Evolutionary conservation across 2,329 filamentous ascomycete species (phyloP), one percentile per base, ranked within the genome.

Genomic region (Chaetomiaceae sp.): DNA sequence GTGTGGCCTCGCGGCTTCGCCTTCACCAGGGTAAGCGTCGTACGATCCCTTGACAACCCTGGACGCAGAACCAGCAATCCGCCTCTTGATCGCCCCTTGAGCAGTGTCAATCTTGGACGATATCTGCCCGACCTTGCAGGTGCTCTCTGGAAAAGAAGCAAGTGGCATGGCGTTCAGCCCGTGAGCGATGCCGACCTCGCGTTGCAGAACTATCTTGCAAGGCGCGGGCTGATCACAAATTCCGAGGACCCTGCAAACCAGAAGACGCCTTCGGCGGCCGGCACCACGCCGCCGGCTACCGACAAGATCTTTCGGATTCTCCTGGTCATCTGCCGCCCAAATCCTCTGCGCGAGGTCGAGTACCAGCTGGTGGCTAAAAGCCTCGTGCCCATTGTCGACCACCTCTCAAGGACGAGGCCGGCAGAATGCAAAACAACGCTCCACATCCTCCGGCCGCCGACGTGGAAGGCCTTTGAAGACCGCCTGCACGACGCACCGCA

Each of bases 361-460:
- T 47, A 47, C 22, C 45, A 47, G 34, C 45, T 47, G 9, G 45
- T 47, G 4, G 45, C 45, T 22, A 47, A 47, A 37, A 37, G 9
- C n/a, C 45, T 47, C 1, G 33, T 38, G 20, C 22, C 45, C 22
- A 39, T 47, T 8, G 19, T 47, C 31, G 19, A n/a, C 20, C 34
- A 47, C 5, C 29, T 47, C 23, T 38, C 45, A 9, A 38, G 29
- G 15, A 47, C 45, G 8, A 25, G 36, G 3, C 45, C 6, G 11
- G 27, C 8, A 4, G 34, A 38, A 6, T 7, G 27, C n/a, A 38
- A 27, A 5, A 29, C 23, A 15, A 27, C 45, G 19, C 34, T 47
- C 31, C 20, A 25, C 12, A 47, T 47, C 34, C 22, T 47, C 12
- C 45, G 45, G 20, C 45, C 45, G 5, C 45, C 45, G 8, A 47